These are phyloP conservation scores for Vanrija pseudolonga DNA, from an alignment of 1,284 basidiomycete genomes.

Conservation along the genomic window DNA sequence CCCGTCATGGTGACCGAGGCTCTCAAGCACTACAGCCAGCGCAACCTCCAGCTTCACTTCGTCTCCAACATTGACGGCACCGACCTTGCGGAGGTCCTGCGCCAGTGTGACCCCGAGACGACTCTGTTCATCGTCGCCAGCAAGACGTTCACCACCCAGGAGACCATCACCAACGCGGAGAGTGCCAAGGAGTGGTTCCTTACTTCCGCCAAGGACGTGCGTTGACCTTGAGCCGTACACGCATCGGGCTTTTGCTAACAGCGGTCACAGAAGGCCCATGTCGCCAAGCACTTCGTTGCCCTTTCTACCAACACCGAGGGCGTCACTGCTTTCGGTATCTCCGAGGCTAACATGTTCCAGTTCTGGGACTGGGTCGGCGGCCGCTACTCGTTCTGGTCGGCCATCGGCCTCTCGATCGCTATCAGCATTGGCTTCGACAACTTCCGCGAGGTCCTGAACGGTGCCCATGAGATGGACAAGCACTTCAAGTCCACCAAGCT, in stretches of 20 bases:
- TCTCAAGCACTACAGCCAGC: slow-evolving; percentile 86
- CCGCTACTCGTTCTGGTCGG: slow-evolving; percentile 96
- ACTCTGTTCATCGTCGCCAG: slow-evolving; percentile 96
- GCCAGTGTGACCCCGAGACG: slow-evolving; percentile 79
- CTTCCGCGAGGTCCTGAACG: slow-evolving; percentile 83
- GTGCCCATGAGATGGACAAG: slow-evolving; percentile 96
- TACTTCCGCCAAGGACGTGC: slow-evolving; percentile 65
- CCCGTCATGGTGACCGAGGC: slow-evolving; percentile 99
- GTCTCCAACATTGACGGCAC: slow-evolving; percentile 99
- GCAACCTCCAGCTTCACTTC: slow-evolving; percentile 82
- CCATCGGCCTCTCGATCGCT: slow-evolving; percentile 92
- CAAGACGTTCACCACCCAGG: slow-evolving; percentile 99
- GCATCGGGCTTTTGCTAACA: neutral
- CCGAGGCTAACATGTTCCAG: slow-evolving; percentile 93
- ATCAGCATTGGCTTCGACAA: slow-evolving; percentile 90
- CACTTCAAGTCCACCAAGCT: slow-evolving; percentile 88
- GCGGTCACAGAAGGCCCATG: slow-evolving; percentile 64
- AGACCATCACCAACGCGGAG: slow-evolving; percentile 98
- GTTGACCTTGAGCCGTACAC: slow-evolving; percentile 19
- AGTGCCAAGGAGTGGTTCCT: slow-evolving; percentile 95
- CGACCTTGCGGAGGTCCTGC: slow-evolving; percentile 86
- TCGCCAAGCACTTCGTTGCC: slow-evolving; percentile 98
- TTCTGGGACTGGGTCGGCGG: slow-evolving; percentile 99
- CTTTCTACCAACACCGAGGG: slow-evolving; percentile 93
- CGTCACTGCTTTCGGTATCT: slow-evolving; percentile 93